Conservation (phyloP, 202 grass and related monocot genomes). For the Miscanthus sacchariflorus region DNA sequence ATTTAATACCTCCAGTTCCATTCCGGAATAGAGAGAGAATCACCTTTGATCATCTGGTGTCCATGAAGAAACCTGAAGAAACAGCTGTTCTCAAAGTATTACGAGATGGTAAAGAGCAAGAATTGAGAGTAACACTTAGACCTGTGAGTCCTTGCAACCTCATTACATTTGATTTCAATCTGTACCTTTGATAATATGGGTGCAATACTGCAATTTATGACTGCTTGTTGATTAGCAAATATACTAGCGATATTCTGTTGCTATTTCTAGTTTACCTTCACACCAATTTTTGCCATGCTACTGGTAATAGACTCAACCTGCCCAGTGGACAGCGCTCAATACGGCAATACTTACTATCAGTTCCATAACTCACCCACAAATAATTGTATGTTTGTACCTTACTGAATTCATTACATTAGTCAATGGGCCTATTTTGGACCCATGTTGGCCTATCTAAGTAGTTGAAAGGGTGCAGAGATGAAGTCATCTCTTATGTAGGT, state of each 20-base stretch:
- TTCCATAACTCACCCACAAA: not conserved
- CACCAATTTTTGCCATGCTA: constrained; percentile 19
- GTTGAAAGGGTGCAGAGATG: not conserved
- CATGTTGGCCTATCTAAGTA: constrained; percentile 13
- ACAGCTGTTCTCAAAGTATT: constrained; percentile 71
- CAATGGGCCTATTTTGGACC: constrained; percentile 4
- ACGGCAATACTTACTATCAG: constrained; percentile 3
- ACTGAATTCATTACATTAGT: constrained; percentile 5
- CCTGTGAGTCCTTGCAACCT: constrained; percentile 69
- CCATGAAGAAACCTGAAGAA: constrained; percentile 97
- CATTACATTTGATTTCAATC: constrained; percentile 41
- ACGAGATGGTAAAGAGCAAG: constrained; percentile 85
- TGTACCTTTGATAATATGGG: constrained; percentile 13
- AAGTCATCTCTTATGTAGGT: constrained; percentile 15
- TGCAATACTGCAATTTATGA: constrained; percentile 5
- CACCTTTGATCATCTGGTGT: constrained; percentile 97
- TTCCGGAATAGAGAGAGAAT: constrained; percentile 99
- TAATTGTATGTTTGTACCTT: not conserved
- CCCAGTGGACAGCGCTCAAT: not conserved
- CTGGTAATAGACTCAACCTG: constrained; percentile 26
- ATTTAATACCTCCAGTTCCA: constrained; percentile 74
- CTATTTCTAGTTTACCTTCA: constrained; percentile 26
- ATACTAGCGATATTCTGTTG: constrained; percentile 27
- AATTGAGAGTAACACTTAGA: constrained; percentile 70
- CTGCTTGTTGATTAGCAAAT: constrained; percentile 10